These are phyloP conservation scores for Pyricularia sp. DNA, from an alignment of 2,329 filamentous ascomycete species.

Conservation along the genomic window DNA sequence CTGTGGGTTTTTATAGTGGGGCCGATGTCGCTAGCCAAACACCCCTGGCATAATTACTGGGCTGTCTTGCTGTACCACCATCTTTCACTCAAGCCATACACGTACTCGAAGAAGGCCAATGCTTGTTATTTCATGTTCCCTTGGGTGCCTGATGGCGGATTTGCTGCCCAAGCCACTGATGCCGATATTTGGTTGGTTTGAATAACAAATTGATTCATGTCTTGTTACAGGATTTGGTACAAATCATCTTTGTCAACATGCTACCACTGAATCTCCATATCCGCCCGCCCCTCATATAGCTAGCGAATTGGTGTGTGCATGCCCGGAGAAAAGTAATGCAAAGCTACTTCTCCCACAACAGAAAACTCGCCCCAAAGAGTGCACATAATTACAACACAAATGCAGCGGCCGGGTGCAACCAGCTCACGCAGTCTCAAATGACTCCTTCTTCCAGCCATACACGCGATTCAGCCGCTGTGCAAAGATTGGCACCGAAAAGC, in stretches of 20 bases:
- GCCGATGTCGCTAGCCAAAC: background rate
- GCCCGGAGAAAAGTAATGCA: background rate
- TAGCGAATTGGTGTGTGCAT: background rate
- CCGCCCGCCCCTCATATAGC: background rate
- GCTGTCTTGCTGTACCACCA: no score
- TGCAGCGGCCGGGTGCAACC: background rate
- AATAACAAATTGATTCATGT: background rate
- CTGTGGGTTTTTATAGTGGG: background rate
- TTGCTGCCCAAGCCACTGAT: background rate
- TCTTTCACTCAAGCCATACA: no score
- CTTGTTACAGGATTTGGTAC: background rate
- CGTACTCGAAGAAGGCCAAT: no score
- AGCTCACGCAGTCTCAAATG: slow-evolving; percentile 10
- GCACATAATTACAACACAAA: background rate
- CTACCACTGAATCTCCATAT: background rate
- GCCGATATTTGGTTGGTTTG: no score
- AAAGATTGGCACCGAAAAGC: slow-evolving; percentile 17
- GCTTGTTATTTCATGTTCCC: no score
- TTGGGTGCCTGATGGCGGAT: no score
- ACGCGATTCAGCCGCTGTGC: slow-evolving; percentile 20
- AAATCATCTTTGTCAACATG: background rate
- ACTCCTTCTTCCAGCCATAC: slow-evolving; percentile 26
- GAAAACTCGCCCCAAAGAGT: background rate
- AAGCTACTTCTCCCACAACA: background rate
- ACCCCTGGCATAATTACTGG: background rate